Evolutionary conservation across 495 filamentous ascomycete species (phyloP), one percentile per base, ranked within the genome.

Genomic region (Rhypophila decipiens): DNA sequence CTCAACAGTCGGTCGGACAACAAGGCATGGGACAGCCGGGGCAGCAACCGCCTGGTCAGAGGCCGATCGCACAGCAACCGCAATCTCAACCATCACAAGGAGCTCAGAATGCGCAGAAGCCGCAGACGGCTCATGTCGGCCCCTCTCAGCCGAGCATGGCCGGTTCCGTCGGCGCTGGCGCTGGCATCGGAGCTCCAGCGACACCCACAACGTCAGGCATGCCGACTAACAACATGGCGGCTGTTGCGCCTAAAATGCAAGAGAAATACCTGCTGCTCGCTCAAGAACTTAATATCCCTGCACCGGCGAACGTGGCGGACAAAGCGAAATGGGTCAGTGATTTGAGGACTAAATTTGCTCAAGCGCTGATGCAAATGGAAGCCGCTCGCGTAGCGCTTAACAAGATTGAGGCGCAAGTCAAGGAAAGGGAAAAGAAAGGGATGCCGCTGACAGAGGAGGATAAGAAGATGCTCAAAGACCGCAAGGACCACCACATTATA

Each of bases 381-480:
- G 13, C 7, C 27, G 13, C 7, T 13, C 7, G 27, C 27, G 13
- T 7, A 31, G 27, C 27, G 27, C 7, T 31, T 31, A 13, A 7
- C 13, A 7, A 31, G 13, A 7, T 7, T 31, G 27, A 31, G 7
- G 7, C 7, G 13, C 27, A 68, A 0, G 49, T 58, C 24, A 66
- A 59, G 44, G n/a, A 34, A 1, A 58, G 59, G 12, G 73, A 71
- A 37, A 43, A 46, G 2, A 58, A 58, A 15, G 59, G 55, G 11
- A 45, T 75, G 3, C 39, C 60, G 15, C 45, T 47, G 22, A 70
- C 72, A 63, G 71, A 74, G n/a, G n/a, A n/a, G n/a, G n/a, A n/a
- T n/a, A n/a, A n/a, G n/a, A n/a, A n/a, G n/a, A n/a, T n/a, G n/a
- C n/a, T n/a, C n/a, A n/a, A n/a, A n/a, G 61, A 67, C 0, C 52